Evolutionary conservation across 805 yeast species (phyloP).

Genomic region (Nakazawaea wyomingensis): DNA sequence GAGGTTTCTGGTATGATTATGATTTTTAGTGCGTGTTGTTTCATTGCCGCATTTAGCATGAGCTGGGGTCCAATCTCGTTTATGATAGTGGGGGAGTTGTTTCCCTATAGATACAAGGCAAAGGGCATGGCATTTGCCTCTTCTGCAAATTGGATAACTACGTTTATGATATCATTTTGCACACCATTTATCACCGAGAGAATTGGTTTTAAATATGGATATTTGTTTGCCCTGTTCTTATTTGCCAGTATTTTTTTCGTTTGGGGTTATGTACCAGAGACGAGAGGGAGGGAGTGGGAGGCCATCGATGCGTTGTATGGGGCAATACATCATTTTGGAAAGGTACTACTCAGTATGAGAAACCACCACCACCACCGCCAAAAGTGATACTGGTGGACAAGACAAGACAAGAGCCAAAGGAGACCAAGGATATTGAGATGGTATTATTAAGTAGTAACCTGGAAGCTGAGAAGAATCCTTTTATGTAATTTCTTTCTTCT

Average conservation of each 20-base stretch:
- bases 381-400: neutral
- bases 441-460: no score
- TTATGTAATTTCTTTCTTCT: neutral
- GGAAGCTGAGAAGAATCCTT: no score
- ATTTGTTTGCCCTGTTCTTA: conserved; percentile 35
- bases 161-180: conserved; percentile 58
- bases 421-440: neutral
- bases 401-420: neutral
- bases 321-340: conserved; percentile 3
- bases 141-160: conserved; percentile 58
- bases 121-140: conserved; percentile 52
- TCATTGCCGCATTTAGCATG: conserved; percentile 59
- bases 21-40: conserved; percentile 56
- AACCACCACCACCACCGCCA: neutral
- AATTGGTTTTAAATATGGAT: conserved; percentile 66
- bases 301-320: conserved; percentile 17
- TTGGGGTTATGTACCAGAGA: conserved; percentile 27
- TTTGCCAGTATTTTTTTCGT: conserved; percentile 21
- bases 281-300: conserved; percentile 20
- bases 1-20: conserved; percentile 42
- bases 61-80: conserved; percentile 76
- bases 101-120: conserved; percentile 56
- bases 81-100: conserved; percentile 59
- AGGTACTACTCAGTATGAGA: neutral
- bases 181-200: conserved; percentile 61